These are phyloP conservation scores for Thalassiosira allenii DNA, from an alignment of 352 stramenopile genomes.

Conservation along the genomic window DNA sequence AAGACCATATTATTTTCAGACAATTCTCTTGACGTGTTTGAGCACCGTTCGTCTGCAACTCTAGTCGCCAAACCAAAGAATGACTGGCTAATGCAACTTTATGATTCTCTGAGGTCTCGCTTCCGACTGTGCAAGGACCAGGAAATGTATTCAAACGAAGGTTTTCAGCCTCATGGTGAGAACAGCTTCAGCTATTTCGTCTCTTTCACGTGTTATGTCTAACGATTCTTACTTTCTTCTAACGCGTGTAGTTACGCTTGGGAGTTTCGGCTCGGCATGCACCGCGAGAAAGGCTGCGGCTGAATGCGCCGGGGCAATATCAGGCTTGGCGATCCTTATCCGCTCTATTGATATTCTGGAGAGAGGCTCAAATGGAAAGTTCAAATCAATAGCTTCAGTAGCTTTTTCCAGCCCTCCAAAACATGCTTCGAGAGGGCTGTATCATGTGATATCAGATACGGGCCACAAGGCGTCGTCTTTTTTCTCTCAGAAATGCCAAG, in stretches of 20 bases:
- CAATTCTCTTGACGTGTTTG: slow-evolving; percentile 23
- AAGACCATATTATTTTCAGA: slow-evolving; percentile 3
- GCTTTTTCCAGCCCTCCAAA: background rate
- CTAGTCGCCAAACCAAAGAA: slow-evolving; percentile 1
- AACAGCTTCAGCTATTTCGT: too few species aligned
- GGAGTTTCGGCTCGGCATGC: slow-evolving; percentile 9
- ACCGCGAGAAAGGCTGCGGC: slow-evolving; percentile 12
- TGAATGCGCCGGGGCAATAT: background rate
- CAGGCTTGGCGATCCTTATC: background rate
- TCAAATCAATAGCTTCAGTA: background rate
- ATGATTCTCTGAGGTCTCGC: slow-evolving; percentile 10
- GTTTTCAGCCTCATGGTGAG: slow-evolving; percentile 28
- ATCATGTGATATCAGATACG: background rate
- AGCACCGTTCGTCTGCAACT: slow-evolving; percentile 23
- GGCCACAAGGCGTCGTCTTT: background rate
- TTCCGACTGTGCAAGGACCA: slow-evolving; percentile 37
- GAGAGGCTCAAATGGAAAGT: background rate
- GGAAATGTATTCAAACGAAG: slow-evolving; percentile 25
- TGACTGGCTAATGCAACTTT: slow-evolving; percentile 21
- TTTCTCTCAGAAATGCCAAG: background rate
- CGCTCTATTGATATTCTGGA: slow-evolving; percentile 1
- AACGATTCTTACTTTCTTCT: background rate
- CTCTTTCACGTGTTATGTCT: background rate
- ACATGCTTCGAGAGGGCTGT: background rate
- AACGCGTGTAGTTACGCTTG: too few species aligned